A percentile compares a stretch with the other conserved stretches of the same genome.
Evolutionary conservation across 2,329 filamentous ascomycete genomes (phyloP).

Genomic region (Ceratocystis variospora): DNA sequence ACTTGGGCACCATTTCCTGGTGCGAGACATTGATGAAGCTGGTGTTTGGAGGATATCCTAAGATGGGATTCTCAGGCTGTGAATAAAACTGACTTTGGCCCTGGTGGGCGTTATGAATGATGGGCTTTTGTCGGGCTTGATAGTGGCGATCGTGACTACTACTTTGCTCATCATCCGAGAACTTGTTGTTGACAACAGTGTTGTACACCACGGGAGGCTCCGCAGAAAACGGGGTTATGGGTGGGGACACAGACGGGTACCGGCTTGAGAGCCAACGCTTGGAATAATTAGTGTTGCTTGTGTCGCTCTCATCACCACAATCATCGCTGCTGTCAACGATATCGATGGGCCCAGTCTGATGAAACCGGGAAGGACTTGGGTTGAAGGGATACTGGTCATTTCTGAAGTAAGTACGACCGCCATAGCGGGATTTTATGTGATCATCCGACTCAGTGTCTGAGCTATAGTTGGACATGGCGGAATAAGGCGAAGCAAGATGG

Average conservation of each 20-base stretch:
- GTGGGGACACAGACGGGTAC: not conserved
- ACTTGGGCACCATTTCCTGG: not conserved
- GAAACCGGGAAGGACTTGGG: constrained; percentile 7
- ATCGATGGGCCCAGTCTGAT: constrained; percentile 5
- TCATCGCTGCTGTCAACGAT: not conserved
- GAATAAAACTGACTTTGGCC: not conserved
- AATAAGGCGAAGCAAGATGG: not conserved
- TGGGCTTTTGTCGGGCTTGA: not conserved
- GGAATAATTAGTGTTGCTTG: not conserved
- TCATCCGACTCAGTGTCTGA: not conserved
- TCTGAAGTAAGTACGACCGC: not conserved
- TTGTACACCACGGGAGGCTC: constrained; percentile 10
- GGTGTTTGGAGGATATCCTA: not conserved
- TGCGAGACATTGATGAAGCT: not conserved
- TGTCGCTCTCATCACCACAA: not conserved
- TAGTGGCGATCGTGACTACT: not conserved
- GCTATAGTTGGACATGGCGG: not conserved
- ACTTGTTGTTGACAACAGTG: constrained; percentile 1
- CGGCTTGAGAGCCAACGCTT: not conserved
- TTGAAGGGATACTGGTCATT: not conserved
- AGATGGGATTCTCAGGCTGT: not conserved
- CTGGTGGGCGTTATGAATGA: not conserved
- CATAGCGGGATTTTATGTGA: not conserved
- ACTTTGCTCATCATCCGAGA: constrained; percentile 9
- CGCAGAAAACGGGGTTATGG: not conserved